Evolutionary conservation across 1,139 yeast species (phyloP).

Genomic region (Sugiyamaella paludigena): DNA sequence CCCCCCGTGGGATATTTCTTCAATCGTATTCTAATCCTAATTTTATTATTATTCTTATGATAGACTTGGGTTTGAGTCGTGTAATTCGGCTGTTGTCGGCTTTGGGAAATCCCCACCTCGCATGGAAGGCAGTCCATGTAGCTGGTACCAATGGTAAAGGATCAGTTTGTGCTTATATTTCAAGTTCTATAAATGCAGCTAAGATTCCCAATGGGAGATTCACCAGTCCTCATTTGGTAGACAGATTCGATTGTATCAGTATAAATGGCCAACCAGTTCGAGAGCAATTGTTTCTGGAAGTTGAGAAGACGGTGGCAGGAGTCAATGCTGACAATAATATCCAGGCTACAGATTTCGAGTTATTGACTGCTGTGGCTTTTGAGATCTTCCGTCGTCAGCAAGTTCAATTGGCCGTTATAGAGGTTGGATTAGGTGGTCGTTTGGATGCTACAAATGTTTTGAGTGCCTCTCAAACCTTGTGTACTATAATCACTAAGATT

Average conservation of each 20-base stretch:
- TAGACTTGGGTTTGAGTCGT: slow-evolving; percentile 67
- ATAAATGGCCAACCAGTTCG: slow-evolving; percentile 61
- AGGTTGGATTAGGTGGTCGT: slow-evolving; percentile 89
- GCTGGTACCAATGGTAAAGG: slow-evolving; percentile 98
- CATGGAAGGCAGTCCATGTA: slow-evolving; percentile 67
- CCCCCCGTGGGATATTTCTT: too few relatives aligned
- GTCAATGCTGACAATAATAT: slow-evolving; percentile 34
- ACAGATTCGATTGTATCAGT: slow-evolving; percentile 71
- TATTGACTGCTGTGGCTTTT: slow-evolving; percentile 79
- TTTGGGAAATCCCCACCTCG: slow-evolving; percentile 66
- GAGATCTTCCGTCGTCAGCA: slow-evolving; percentile 59
- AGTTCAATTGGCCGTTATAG: slow-evolving; percentile 74
- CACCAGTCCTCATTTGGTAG: slow-evolving; percentile 80
- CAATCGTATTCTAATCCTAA: too few relatives aligned
- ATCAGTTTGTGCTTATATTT: slow-evolving; percentile 75
- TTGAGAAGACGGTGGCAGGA: slow-evolving; percentile 43
- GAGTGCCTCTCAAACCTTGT: slow-evolving; percentile 38
- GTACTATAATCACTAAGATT: slow-evolving; percentile 76
- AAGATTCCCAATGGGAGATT: slow-evolving; percentile 65
- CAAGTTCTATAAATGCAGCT: slow-evolving; percentile 56
- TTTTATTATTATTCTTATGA: slow-evolving; percentile 27
- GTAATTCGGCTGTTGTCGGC: slow-evolving; percentile 53
- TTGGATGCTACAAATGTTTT: slow-evolving; percentile 82
- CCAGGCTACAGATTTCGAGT: slow-evolving; percentile 83
- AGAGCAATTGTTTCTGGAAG: slow-evolving; percentile 44